phyloP scores from a whole-genome alignment of 2,329 filamentous ascomycete genomes.

The Penicillium sp. region DNA sequence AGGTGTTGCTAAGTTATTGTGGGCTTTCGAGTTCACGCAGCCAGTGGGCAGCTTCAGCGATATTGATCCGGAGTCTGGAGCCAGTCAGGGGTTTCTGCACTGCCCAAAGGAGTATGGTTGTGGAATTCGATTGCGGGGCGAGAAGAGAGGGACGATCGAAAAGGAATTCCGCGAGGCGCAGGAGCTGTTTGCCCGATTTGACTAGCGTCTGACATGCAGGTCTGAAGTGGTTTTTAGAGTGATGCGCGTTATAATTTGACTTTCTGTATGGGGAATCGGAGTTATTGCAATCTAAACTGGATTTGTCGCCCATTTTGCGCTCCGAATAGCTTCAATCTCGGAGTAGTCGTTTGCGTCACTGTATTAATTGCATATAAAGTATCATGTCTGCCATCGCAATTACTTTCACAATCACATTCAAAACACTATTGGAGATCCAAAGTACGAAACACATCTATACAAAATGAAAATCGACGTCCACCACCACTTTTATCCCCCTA shows the following conservation, averaged over 20 bases:
- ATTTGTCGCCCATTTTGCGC: too few species aligned
- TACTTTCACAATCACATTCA: too few species aligned
- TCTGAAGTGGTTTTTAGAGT: too few species aligned
- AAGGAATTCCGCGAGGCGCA: not conserved
- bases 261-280: too few species aligned
- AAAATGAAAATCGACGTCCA: slow-evolving; percentile 7
- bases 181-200: not conserved
- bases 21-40: slow-evolving; percentile 27
- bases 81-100: not conserved
- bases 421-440: too few species aligned
- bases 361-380: too few species aligned
- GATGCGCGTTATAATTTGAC: too few species aligned
- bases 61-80: not conserved
- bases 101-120: not conserved
- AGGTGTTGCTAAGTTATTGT: slow-evolving; percentile 31
- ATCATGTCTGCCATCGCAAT: too few species aligned
- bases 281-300: too few species aligned
- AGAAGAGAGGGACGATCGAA: not conserved
- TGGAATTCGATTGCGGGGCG: not conserved
- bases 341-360: too few species aligned
- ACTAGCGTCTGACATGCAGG: not conserved
- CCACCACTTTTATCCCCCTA: slow-evolving; percentile 6
- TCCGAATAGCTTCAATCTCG: too few species aligned
- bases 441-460: too few species aligned
- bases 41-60: not conserved